Conservation (phyloP, 2,329 filamentous ascomycete genomes). For the Colletotrichum truncatum region DNA sequence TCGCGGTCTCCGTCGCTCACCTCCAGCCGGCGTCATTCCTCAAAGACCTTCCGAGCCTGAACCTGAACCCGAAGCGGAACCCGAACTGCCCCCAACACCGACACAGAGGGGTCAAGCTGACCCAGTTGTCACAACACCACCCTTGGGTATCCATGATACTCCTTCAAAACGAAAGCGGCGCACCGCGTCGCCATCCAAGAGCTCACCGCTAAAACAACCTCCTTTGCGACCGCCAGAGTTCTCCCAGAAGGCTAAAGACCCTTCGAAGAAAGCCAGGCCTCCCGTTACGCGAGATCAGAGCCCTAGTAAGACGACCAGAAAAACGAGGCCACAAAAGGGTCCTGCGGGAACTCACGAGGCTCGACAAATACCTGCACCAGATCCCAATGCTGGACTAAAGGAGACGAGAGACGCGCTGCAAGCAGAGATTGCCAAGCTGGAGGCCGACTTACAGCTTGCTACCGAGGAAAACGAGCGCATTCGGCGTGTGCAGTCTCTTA, state of each 20-base stretch:
- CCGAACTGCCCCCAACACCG: slow-evolving; percentile 70
- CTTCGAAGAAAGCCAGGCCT: slow-evolving; percentile 30
- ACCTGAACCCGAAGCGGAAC: slow-evolving; percentile 50
- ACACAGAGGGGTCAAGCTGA: slow-evolving; percentile 58
- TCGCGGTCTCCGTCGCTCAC: slow-evolving; percentile 46
- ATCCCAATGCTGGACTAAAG: slow-evolving; percentile 59
- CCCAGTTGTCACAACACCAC: slow-evolving; percentile 62
- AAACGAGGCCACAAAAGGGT: background rate
- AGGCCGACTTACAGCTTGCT: slow-evolving; percentile 66
- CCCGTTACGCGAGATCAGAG: slow-evolving; percentile 3
- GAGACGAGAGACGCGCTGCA: slow-evolving; percentile 61
- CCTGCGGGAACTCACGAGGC: slow-evolving; percentile 42
- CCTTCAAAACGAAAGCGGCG: slow-evolving; percentile 60
- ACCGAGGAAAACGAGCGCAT: slow-evolving; percentile 67
- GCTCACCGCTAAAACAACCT: slow-evolving; percentile 60
- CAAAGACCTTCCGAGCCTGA: background rate
- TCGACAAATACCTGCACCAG: slow-evolving; percentile 50
- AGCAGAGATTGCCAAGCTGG: slow-evolving; percentile 64
- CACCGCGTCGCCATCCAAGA: slow-evolving; percentile 46
- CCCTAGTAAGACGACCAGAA: background rate
- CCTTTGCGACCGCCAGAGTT: slow-evolving; percentile 41
- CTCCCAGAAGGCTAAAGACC: slow-evolving; percentile 1
- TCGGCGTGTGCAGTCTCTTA: slow-evolving; percentile 49
- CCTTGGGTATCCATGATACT: slow-evolving; percentile 67
- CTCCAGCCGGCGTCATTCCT: slow-evolving; percentile 34